Conservation (phyloP, 2,329 filamentous ascomycete genomes). For the Sarocladiaceae sp. region DNA sequence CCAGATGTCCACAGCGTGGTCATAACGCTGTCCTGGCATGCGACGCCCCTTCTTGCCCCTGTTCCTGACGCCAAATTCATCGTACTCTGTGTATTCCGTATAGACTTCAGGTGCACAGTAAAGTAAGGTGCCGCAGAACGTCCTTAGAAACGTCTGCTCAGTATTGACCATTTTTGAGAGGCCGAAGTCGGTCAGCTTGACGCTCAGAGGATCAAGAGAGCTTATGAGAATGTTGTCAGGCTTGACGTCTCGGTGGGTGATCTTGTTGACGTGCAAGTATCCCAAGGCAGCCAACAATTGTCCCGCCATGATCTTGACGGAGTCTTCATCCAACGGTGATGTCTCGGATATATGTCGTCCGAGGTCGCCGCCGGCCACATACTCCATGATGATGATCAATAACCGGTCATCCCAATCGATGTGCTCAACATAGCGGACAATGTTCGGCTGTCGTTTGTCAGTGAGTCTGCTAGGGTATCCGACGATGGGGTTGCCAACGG, state of each 20-base stretch:
- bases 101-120: slow-evolving; percentile 98
- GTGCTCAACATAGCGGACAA: slow-evolving; percentile 87
- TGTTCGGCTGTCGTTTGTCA: too few species aligned
- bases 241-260: slow-evolving; percentile 98
- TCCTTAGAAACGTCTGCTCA: slow-evolving; percentile 86
- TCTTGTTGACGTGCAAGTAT: slow-evolving; percentile 81
- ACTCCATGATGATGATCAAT: slow-evolving; percentile 98
- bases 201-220: slow-evolving; percentile 62
- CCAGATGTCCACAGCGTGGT: slow-evolving; percentile 92
- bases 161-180: slow-evolving; percentile 90
- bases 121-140: slow-evolving; percentile 90
- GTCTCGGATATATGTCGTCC: slow-evolving; percentile 61
- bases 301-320: slow-evolving; percentile 63
- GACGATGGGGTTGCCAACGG: not conserved
- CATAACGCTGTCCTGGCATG: slow-evolving; percentile 61
- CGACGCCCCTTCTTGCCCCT: slow-evolving; percentile 59
- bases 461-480: slow-evolving; percentile 13
- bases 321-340: slow-evolving; percentile 57
- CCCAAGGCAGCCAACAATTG: slow-evolving; percentile 77
- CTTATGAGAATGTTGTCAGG: slow-evolving; percentile 93
- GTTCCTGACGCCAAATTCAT: slow-evolving; percentile 61
- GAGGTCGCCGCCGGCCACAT: slow-evolving; percentile 73
- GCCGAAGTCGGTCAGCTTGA: slow-evolving; percentile 95
- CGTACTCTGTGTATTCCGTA: slow-evolving; percentile 61
- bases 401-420: slow-evolving; percentile 74